A percentile compares a stretch with the other conserved stretches of the same genome.
Conservation (phyloP, 2,329 filamentous ascomycete genomes). For the Beauveria asiatica region DNA sequence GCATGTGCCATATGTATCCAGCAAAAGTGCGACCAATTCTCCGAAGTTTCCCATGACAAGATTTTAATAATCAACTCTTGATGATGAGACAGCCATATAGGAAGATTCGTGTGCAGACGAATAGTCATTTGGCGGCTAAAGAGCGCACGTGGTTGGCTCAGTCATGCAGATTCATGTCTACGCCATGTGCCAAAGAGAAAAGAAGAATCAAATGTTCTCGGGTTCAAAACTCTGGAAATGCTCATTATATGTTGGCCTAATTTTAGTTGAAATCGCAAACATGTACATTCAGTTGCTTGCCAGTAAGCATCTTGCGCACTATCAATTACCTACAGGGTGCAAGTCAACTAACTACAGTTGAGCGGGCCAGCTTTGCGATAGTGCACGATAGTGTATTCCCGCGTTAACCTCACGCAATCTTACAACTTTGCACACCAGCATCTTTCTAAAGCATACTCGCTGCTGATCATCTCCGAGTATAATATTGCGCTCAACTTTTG, state of each 20-base stretch:
- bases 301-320: background rate
- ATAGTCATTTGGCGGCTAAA: background rate
- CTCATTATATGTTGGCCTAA: background rate
- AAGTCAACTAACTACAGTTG: background rate
- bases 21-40: constrained; percentile 33
- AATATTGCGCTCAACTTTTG: background rate
- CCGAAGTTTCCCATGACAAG: constrained; percentile 33
- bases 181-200: too few relatives aligned
- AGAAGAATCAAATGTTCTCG: background rate
- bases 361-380: background rate
- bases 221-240: background rate
- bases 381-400: background rate
- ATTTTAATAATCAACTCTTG: background rate
- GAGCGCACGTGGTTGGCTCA: background rate
- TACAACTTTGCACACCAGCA: background rate
- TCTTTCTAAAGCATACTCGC: background rate
- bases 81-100: background rate
- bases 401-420: background rate
- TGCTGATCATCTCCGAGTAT: background rate
- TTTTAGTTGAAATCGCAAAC: background rate
- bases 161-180: background rate
- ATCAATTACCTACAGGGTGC: too few relatives aligned
- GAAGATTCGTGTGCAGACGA: background rate
- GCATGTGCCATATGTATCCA: constrained; percentile 40
- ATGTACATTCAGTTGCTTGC: background rate